phyloP scores from a whole-genome alignment of 306 rosid species.

The Sicyos edulis region DNA sequence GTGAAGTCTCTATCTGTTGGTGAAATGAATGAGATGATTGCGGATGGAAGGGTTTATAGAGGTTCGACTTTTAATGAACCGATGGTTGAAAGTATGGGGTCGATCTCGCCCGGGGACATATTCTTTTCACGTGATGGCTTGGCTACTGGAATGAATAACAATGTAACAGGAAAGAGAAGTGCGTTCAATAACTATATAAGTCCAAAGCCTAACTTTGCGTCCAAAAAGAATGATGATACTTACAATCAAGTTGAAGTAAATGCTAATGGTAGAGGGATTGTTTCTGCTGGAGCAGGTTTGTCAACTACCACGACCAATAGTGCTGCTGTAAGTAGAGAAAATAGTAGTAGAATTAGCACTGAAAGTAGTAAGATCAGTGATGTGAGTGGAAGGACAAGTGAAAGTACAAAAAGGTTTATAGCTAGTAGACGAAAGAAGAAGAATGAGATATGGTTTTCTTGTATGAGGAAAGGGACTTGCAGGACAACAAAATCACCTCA shows the following conservation, averaged over 20 bases:
- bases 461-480: slow-evolving; percentile 64
- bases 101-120: slow-evolving; percentile 62
- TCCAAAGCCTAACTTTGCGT: slow-evolving; percentile 30
- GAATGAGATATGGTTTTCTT: slow-evolving; percentile 53
- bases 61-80: slow-evolving; percentile 21
- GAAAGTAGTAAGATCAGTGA: slow-evolving; percentile 45
- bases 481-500: slow-evolving; percentile 56
- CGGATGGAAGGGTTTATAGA: slow-evolving; percentile 36
- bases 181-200: slow-evolving; percentile 21
- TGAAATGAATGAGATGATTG: slow-evolving; percentile 63
- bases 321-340: slow-evolving; percentile 39
- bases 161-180: slow-evolving; percentile 29
- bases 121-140: slow-evolving; percentile 65
- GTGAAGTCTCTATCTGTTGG: slow-evolving; percentile 38
- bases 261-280: slow-evolving; percentile 21
- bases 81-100: slow-evolving; percentile 42
- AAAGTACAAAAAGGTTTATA: slow-evolving; percentile 49
- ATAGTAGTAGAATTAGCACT: slow-evolving; percentile 30
- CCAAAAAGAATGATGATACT: slow-evolving; percentile 27
- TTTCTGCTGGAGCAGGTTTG: slow-evolving; percentile 15
- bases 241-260: slow-evolving; percentile 28
- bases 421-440: slow-evolving; percentile 44
- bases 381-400: slow-evolving; percentile 43
- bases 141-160: slow-evolving; percentile 30
- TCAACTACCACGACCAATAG: slow-evolving; percentile 37